Evolutionary conservation across 768 basidiomycete species (phyloP).

Genomic region (Termitomyces sp.): DNA sequence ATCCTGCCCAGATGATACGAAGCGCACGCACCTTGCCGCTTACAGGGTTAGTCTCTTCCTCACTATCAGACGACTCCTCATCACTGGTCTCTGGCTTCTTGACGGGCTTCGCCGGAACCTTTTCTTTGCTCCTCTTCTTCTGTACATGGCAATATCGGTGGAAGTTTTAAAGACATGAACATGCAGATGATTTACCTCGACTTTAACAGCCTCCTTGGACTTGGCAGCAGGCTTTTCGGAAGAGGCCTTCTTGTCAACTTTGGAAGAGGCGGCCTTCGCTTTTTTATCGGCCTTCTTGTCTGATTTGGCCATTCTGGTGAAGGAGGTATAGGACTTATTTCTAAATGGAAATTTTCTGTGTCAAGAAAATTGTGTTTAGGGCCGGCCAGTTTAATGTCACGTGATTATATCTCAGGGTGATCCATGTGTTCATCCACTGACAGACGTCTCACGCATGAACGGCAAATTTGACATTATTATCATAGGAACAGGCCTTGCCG

Average conservation of each 20-base stretch:
- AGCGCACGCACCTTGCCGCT: conserved; percentile 27
- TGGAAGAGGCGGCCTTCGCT: conserved; percentile 23
- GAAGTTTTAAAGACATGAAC: not conserved
- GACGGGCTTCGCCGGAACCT: conserved; percentile 16
- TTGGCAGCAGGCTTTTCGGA: conserved; percentile 23
- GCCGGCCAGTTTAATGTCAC: conserved; percentile 18
- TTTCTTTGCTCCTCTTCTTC: conserved; percentile 18
- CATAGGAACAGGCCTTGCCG: conserved; percentile 74
- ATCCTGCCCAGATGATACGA: conserved; percentile 1
- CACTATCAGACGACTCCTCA: conserved; percentile 22
- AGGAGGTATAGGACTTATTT: conserved; percentile 14
- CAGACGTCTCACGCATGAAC: conserved; percentile 25
- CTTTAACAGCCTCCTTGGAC: conserved; percentile 39
- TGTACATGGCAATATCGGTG: conserved; percentile 8
- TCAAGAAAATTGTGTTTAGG: conserved; percentile 23
- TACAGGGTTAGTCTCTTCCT: conserved; percentile 20
- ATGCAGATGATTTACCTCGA: conserved; percentile 18
- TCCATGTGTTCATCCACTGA: no score
- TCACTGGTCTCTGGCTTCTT: conserved; percentile 26
- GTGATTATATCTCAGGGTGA: conserved; percentile 4
- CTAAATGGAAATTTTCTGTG: conserved; percentile 21
- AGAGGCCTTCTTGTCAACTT: conserved; percentile 30
- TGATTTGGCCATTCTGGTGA: conserved; percentile 37
- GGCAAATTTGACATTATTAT: conserved; percentile 60
- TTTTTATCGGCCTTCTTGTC: conserved; percentile 43